A percentile compares a stretch with the other conserved stretches of the same genome.
phyloP scores from a whole-genome alignment of 2,329 filamentous ascomycete species.

The Curvularia verruculosa region DNA sequence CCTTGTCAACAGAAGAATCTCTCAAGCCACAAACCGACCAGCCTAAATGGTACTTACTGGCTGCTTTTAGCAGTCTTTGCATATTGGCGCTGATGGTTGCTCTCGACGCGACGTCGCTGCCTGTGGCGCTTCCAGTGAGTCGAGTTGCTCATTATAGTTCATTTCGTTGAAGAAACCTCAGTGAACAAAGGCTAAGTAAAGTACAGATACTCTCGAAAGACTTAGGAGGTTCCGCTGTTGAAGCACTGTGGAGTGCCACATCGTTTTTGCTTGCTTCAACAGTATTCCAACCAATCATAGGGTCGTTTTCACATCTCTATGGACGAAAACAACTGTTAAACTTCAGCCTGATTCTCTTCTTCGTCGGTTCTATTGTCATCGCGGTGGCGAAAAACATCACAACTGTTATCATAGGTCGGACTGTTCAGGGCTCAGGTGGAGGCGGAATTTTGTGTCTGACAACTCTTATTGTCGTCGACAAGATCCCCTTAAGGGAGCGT shows the following conservation, averaged over 20 bases:
- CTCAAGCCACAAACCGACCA: too few species aligned
- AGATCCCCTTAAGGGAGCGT: constrained; percentile 51
- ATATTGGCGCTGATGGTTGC: constrained; percentile 39
- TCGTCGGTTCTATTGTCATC: constrained; percentile 41
- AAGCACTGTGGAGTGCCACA: constrained; percentile 75
- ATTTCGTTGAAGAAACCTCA: too few species aligned
- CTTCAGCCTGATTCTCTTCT: constrained; percentile 54
- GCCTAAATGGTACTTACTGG: background rate
- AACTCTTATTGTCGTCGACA: constrained; percentile 54
- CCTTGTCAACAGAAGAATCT: too few species aligned
- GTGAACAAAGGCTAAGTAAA: background rate
- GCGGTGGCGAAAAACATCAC: constrained; percentile 30
- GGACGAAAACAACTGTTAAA: constrained; percentile 54
- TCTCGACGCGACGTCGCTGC: constrained; percentile 40
- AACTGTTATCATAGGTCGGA: constrained; percentile 44
- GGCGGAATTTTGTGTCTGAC: constrained; percentile 51
- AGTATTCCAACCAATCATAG: constrained; percentile 60
- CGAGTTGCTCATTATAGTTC: too few species aligned
- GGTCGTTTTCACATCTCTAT: constrained; percentile 54
- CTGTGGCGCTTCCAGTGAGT: constrained; percentile 38
- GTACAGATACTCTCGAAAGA: constrained; percentile 31
- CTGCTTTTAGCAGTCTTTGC: constrained; percentile 39
- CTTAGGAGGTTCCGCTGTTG: constrained; percentile 32
- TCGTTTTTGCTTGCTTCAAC: constrained; percentile 71
- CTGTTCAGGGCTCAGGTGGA: constrained; percentile 49